These are phyloP conservation scores for Adansonia madagascariensis DNA, from an alignment of 441 rosid genomes.

Conservation along the genomic window DNA sequence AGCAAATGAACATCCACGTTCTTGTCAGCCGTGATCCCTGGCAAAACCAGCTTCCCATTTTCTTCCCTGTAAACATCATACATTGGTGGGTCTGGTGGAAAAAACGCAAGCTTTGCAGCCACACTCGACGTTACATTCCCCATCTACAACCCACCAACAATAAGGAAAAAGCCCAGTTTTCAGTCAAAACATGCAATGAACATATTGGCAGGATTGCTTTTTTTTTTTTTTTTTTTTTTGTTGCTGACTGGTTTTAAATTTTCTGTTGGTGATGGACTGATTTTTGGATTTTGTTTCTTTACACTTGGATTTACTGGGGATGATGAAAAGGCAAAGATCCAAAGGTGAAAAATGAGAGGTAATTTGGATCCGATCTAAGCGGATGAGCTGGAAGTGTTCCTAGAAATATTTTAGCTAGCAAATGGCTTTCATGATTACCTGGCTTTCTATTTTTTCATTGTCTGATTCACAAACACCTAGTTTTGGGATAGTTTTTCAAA, in stretches of 20 bases:
- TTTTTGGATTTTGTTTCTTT: not conserved
- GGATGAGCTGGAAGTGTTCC: constrained; percentile 45
- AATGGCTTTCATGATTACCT: not conserved
- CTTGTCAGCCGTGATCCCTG: constrained; percentile 76
- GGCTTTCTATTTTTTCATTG: not conserved
- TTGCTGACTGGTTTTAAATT: not conserved
- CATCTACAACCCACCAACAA: constrained; percentile 43
- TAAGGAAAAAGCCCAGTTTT: not conserved
- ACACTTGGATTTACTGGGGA: not conserved
- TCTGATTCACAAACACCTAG: too few relatives aligned
- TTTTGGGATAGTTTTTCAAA: too few relatives aligned
- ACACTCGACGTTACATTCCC: constrained; percentile 92
- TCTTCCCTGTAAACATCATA: constrained; percentile 61
- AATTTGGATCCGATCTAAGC: constrained; percentile 57
- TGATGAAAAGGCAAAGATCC: not conserved
- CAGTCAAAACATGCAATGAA: constrained; percentile 22
- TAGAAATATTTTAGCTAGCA: constrained; percentile 18
- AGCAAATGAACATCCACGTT: constrained; percentile 77
- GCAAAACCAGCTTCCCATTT: constrained; percentile 61
- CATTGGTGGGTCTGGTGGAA: constrained; percentile 94
- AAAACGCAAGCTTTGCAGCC: constrained; percentile 95
- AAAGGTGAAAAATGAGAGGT: constrained; percentile 22
- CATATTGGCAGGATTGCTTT: not conserved
- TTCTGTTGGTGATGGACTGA: not conserved
- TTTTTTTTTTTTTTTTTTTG: not conserved